phyloP scores from a whole-genome alignment of 2,329 filamentous ascomycete genomes.

The Colletotrichum sojae region DNA sequence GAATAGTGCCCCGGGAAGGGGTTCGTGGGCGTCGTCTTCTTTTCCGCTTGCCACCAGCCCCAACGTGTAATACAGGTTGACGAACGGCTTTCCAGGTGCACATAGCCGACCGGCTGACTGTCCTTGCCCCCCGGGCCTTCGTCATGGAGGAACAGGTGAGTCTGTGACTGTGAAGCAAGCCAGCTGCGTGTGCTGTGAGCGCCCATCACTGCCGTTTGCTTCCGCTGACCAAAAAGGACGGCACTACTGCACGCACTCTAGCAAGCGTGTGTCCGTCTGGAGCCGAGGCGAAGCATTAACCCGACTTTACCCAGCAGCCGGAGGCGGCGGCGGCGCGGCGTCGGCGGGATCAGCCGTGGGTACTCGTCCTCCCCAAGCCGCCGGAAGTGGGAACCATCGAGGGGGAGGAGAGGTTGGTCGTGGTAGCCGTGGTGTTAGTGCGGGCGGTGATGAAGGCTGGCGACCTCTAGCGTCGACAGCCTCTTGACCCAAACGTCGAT shows the following conservation, averaged over 20 bases:
- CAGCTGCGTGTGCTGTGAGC: neutral
- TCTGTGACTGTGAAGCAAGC: neutral
- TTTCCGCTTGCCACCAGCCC: neutral
- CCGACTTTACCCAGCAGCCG: slow-evolving; percentile 23
- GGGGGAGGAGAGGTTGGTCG: slow-evolving; percentile 9
- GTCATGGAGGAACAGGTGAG: neutral
- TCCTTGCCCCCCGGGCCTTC: neutral
- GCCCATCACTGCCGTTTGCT: slow-evolving; percentile 27
- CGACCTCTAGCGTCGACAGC: slow-evolving; percentile 4
- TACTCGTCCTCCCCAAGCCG: neutral
- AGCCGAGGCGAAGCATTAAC: slow-evolving; percentile 24
- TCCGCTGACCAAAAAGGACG: slow-evolving; percentile 7
- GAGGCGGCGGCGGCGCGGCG: slow-evolving; percentile 11
- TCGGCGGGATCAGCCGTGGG: neutral
- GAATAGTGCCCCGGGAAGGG: slow-evolving; percentile 1
- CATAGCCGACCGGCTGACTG: neutral
- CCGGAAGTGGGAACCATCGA: neutral
- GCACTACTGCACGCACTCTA: slow-evolving; percentile 39
- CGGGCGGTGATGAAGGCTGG: neutral
- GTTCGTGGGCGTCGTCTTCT: slow-evolving; percentile 1
- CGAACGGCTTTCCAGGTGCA: neutral
- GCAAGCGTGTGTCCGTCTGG: slow-evolving; percentile 11
- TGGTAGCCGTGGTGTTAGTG: slow-evolving; percentile 11
- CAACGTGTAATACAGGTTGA: neutral
- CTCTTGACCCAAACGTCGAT: neutral